Base-by-base conservation (phyloP, 2,329 filamentous ascomycete genomes). In the Calonectria pteridis region DNA sequence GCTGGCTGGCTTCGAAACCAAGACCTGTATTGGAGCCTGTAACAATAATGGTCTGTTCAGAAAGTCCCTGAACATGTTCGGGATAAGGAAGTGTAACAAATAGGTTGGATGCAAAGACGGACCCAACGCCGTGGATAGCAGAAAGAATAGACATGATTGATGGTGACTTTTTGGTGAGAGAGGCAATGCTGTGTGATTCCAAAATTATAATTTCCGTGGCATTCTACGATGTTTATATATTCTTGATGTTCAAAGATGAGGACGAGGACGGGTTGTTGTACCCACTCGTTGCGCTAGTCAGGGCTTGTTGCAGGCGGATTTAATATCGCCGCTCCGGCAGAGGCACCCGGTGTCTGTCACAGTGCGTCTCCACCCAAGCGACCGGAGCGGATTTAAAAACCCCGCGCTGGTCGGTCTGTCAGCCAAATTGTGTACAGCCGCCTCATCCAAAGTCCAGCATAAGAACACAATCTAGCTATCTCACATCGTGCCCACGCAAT, bases 11-110 rank as follows among this genome's bases (percentile, higher is more conserved):
- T 67, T 87, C 85, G 0, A 84, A 77, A 0, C 86, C 86, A 1
- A 87, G 77, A 6, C 86, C 85, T 0, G 78, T 79, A 66, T 87
- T 88, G 11, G 84, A 81, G 2, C 86, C 86, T 0, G 85, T 87
- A 1, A 87, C 80, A 6, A 87, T 83, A 55, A 85, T 73, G 2
- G 79, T 82, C 62, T 83, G 75, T 29, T 77, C 62, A 6, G 74
- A 77, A 3, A 84, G 75, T 3, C 74, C 75, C 6, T 53, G 68
- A 10, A 33, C 74, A n/a, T 49, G 69, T 59, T 73, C 64, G 0
- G 76, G 81, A 55, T 76, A 74, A n/a, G 76, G 82, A 7, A 80
- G 79, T 4, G 46, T 73, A 20, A 79, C 35, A 18, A 79, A 75
- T 1, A 79, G 26, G 67, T 79, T 79, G 64, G 77, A 79, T 16